Evolutionary conservation across 768 basidiomycete species (phyloP).

Genomic region (Hemileccinum rubropunctum): DNA sequence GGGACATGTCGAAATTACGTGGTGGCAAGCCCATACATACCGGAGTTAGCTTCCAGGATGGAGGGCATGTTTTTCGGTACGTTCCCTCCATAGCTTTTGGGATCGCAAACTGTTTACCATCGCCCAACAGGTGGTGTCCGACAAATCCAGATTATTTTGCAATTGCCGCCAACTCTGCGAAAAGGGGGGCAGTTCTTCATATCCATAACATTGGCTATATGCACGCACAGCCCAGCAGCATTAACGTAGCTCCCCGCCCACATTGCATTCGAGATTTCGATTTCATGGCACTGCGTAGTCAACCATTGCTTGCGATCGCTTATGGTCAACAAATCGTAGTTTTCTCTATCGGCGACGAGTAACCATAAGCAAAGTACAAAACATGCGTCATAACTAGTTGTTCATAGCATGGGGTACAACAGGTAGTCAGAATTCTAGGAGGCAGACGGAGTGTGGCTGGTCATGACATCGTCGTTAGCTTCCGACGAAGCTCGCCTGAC

Average conservation of each 20-base stretch:
- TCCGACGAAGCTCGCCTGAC: slow-evolving; percentile 24
- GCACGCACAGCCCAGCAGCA: slow-evolving; percentile 59
- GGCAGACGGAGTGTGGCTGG: background rate
- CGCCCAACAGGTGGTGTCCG: slow-evolving; percentile 64
- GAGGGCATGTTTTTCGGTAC: slow-evolving; percentile 66
- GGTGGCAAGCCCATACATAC: slow-evolving; percentile 72
- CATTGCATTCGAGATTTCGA: slow-evolving; percentile 73
- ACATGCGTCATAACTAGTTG: slow-evolving; percentile 17
- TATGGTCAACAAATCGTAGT: slow-evolving; percentile 57
- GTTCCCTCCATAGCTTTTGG: slow-evolving; percentile 1
- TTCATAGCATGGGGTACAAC: slow-evolving; percentile 9
- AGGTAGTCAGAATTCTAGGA: slow-evolving; percentile 6
- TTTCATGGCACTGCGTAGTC: slow-evolving; percentile 60
- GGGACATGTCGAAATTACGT: slow-evolving; percentile 69
- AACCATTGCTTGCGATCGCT: slow-evolving; percentile 66
- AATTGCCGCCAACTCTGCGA: slow-evolving; percentile 58
- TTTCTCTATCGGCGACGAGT: slow-evolving; percentile 64
- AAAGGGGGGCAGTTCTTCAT: slow-evolving; percentile 64
- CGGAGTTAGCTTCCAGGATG: slow-evolving; percentile 63
- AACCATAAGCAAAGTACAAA: slow-evolving; percentile 24
- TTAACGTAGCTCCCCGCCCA: slow-evolving; percentile 58
- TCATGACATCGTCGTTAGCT: slow-evolving; percentile 7
- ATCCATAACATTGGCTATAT: slow-evolving; percentile 66
- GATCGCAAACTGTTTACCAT: background rate
- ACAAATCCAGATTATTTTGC: slow-evolving; percentile 78